These are phyloP conservation scores for Xylariomycetidae sp. DNA, from an alignment of 2,329 filamentous ascomycete species.

Conservation along the genomic window DNA sequence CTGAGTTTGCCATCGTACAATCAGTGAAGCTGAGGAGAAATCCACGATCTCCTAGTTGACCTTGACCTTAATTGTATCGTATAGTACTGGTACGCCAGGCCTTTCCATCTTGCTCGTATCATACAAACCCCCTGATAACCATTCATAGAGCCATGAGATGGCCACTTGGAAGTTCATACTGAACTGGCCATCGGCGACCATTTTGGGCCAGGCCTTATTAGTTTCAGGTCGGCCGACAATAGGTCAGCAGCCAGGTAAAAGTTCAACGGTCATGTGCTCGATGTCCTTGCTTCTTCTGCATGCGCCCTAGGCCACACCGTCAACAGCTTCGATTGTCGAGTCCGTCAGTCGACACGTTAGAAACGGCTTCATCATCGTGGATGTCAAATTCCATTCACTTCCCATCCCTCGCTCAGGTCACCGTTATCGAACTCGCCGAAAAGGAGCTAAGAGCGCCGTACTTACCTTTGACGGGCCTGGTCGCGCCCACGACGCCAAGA, in stretches of 20 bases:
- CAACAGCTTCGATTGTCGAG: constrained; percentile 22
- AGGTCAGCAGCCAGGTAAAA: constrained; percentile 15
- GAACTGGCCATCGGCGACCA: constrained; percentile 24
- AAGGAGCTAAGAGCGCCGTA: constrained; percentile 19
- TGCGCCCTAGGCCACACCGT: constrained; percentile 9
- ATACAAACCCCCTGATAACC: constrained; percentile 20
- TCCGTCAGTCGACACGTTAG: constrained; percentile 24
- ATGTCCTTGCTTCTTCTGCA: constrained; percentile 3
- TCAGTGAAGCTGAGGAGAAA: no score
- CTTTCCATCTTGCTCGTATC: constrained; percentile 15
- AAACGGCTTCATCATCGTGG: constrained; percentile 22
- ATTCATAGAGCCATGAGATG: constrained; percentile 20
- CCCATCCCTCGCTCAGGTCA: constrained; percentile 15
- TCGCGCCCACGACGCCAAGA: constrained; percentile 21
- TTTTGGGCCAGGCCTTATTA: constrained; percentile 21
- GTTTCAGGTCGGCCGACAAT: constrained; percentile 17
- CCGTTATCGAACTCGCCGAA: constrained; percentile 11
- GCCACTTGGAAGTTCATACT: constrained; percentile 26
- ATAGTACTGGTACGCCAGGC: constrained; percentile 13
- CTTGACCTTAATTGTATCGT: constrained; percentile 14
- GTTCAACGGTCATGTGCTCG: constrained; percentile 13
- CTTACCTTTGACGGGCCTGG: constrained; percentile 18
- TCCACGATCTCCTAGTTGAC: constrained; percentile 9
- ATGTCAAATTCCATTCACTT: constrained; percentile 16
- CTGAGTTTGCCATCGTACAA: no score